Conservation (phyloP, 2,329 filamentous ascomycete species). For the Exophiala mesophila region DNA sequence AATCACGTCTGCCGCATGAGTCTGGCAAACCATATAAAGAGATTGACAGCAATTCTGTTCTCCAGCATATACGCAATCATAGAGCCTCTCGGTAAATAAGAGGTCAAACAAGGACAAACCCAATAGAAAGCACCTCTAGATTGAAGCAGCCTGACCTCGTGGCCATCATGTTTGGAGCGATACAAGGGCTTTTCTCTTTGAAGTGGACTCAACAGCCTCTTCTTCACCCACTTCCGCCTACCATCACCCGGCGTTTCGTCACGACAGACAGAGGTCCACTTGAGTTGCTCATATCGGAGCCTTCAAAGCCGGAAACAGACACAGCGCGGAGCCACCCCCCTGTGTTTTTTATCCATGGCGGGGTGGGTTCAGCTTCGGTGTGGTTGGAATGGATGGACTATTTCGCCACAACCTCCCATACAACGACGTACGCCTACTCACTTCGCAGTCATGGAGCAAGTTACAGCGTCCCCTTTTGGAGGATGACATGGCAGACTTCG, state of each 20-base stretch:
- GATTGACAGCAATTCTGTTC: no score
- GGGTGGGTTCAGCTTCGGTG: conserved; percentile 50
- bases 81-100: no score
- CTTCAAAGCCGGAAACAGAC: neutral
- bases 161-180: neutral
- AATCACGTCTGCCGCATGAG: no score
- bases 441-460: conserved; percentile 50
- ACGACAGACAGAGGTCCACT: conserved; percentile 40
- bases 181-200: neutral
- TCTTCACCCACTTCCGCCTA: conserved; percentile 33
- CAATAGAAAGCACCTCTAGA: no score
- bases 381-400: conserved; percentile 51
- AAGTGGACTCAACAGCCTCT: conserved; percentile 11
- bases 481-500: conserved; percentile 46
- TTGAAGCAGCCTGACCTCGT: no score
- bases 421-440: conserved; percentile 49
- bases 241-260: conserved; percentile 44
- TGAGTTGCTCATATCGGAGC: conserved; percentile 39
- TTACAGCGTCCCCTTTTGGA: conserved; percentile 47
- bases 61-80: no score
- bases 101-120: no score
- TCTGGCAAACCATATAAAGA: no score
- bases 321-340: conserved; percentile 32
- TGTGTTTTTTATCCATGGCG: conserved; percentile 52
- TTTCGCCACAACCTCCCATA: conserved; percentile 37